phyloP scores from a whole-genome alignment of 352 stramenopile genomes.

The Phytophthora crassamura region DNA sequence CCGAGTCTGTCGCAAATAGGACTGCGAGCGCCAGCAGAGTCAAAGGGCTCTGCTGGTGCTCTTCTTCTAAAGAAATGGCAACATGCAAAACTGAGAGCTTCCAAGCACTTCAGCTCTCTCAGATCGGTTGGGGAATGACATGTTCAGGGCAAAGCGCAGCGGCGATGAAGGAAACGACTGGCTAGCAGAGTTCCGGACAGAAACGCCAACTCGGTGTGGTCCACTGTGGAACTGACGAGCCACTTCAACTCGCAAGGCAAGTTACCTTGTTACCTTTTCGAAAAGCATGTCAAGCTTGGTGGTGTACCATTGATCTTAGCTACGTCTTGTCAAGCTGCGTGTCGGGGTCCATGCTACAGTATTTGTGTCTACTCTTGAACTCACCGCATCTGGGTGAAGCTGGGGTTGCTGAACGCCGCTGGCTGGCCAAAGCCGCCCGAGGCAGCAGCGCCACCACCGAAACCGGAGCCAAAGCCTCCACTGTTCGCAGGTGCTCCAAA shows the following conservation, averaged over 20 bases:
- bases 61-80: conserved; percentile 16
- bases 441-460: conserved; percentile 28
- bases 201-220: background rate
- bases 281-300: conserved; percentile 10
- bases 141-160: background rate
- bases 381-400: conserved; percentile 68
- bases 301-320: conserved; percentile 14
- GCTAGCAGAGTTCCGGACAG: conserved; percentile 10
- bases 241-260: conserved; percentile 8
- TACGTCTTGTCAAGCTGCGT: conserved; percentile 7
- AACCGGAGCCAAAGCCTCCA: conserved; percentile 44
- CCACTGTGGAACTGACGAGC: background rate
- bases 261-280: background rate
- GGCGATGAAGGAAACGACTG: conserved; percentile 18
- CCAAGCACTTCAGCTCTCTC: background rate
- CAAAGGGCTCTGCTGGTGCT: background rate
- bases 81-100: conserved; percentile 9
- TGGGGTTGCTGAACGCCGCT: conserved; percentile 47
- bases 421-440: conserved; percentile 45
- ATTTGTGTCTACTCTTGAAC: background rate
- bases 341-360: background rate
- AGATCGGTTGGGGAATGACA: conserved; percentile 21
- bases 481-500: conserved; percentile 39
- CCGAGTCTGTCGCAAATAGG: conserved; percentile 88
- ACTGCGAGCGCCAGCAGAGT: conserved; percentile 52